A percentile compares a stretch with the other conserved stretches of the same genome.
These are phyloP conservation scores for Naganishia vishniacii DNA, from an alignment of 768 basidiomycete genomes.

Conservation along the genomic window DNA sequence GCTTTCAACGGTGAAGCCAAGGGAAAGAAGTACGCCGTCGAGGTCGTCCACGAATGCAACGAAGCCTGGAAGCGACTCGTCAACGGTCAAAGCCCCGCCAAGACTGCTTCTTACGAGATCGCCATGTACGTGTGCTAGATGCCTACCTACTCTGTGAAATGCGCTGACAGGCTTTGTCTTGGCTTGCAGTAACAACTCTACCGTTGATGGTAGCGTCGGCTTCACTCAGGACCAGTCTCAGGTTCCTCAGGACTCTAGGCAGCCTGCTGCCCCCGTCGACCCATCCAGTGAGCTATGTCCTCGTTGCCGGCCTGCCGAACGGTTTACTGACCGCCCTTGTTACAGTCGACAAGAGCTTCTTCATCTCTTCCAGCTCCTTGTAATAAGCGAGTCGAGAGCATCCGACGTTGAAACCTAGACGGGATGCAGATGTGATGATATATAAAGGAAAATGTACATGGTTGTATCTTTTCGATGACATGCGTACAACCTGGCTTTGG, in stretches of 20 bases:
- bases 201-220: conserved; percentile 68
- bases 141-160: conserved; percentile 23
- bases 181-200: conserved; percentile 66
- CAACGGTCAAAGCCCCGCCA: conserved; percentile 66
- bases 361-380: conserved; percentile 48
- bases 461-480: conserved; percentile 16
- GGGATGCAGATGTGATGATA: neutral
- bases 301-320: neutral
- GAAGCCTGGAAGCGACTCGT: conserved; percentile 96
- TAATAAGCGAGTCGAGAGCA: too few relatives aligned
- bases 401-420: too few relatives aligned
- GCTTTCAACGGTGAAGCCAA: conserved; percentile 99
- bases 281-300: conserved; percentile 70
- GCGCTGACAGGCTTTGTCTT: too few relatives aligned
- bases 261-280: conserved; percentile 81
- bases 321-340: neutral
- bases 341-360: conserved; percentile 49
- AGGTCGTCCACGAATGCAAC: conserved; percentile 97
- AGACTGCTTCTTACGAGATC: conserved; percentile 66
- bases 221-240: conserved; percentile 61
- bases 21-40: conserved; percentile 98
- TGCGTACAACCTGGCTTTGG: neutral
- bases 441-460: neutral
- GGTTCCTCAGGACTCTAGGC: conserved; percentile 67
- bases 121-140: conserved; percentile 66